These are phyloP conservation scores for Cicer bijugum DNA, from an alignment of 306 rosid genomes.

Conservation along the genomic window DNA sequence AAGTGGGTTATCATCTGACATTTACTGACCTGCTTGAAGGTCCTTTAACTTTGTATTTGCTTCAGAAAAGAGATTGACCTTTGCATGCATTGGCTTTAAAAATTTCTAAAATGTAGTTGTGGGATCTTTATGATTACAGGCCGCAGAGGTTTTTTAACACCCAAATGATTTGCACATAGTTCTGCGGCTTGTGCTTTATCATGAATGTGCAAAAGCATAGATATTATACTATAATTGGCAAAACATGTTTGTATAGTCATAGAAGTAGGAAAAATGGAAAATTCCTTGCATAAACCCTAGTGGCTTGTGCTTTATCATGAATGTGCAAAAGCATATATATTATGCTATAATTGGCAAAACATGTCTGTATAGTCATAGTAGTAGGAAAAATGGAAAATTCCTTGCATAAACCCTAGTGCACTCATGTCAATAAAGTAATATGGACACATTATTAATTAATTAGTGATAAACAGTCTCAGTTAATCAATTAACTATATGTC, in stretches of 20 bases:
- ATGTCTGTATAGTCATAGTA: background rate
- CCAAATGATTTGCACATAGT: background rate
- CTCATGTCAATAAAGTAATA: background rate
- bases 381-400: conserved; percentile 2
- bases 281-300: conserved; percentile 32
- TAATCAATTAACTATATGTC: conserved; percentile 1
- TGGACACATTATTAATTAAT: conserved; percentile 1
- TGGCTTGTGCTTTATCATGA: conserved; percentile 9
- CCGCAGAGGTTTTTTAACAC: background rate
- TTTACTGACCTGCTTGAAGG: background rate
- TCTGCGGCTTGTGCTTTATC: conserved; percentile 3
- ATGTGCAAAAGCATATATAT: background rate
- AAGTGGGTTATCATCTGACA: background rate
- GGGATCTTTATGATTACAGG: background rate
- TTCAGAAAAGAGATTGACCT: background rate
- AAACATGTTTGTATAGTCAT: background rate
- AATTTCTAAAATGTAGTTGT: background rate
- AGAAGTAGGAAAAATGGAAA: background rate
- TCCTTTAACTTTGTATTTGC: background rate
- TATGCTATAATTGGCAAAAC: background rate
- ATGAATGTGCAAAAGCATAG: background rate
- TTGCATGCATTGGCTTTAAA: background rate
- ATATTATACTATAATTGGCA: background rate
- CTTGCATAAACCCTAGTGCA: conserved; percentile 26
- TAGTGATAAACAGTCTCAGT: background rate